Percentiles rank a stretch among this genome's conserved stretches.
Conservation (phyloP, 2,329 filamentous ascomycete genomes). For the Chalaropsis ovoidea region DNA sequence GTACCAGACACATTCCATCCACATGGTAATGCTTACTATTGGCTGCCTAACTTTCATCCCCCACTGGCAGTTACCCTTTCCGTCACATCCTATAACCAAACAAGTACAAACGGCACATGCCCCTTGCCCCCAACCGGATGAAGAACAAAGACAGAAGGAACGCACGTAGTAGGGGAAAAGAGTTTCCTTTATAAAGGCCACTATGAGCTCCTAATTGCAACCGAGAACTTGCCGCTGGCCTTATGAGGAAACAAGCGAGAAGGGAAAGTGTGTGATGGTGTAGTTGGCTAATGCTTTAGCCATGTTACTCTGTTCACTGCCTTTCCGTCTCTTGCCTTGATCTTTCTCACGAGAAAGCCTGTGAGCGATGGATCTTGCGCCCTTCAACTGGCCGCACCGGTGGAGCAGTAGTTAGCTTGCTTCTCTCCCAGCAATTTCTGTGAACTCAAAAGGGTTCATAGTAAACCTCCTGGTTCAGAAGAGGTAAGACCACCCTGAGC, state of each 20-base stretch:
- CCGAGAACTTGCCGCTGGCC: constrained; percentile 14
- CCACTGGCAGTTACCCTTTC: constrained; percentile 2
- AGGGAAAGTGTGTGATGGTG: constrained; percentile 11
- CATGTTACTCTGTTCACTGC: background rate
- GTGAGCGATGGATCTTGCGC: constrained; percentile 10
- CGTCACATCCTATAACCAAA: background rate
- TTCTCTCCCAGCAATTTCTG: constrained; percentile 17
- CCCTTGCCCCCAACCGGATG: background rate
- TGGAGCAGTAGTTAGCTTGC: constrained; percentile 22
- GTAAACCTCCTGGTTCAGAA: constrained; percentile 19
- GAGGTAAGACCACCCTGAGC: constrained; percentile 13
- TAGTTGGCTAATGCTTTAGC: constrained; percentile 11
- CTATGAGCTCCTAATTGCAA: constrained; percentile 8
- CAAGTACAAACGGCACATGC: background rate
- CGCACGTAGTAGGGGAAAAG: background rate
- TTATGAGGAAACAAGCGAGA: constrained; percentile 10
- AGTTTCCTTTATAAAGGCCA: constrained; percentile 12
- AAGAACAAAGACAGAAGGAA: constrained; percentile 8
- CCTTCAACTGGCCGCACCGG: constrained; percentile 15
- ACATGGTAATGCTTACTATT: background rate
- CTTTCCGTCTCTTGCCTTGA: background rate
- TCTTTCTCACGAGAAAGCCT: background rate
- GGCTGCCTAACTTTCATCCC: background rate
- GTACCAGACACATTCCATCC: background rate
- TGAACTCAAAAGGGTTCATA: background rate